These are phyloP conservation scores for Plasmodium vivax DNA, from an alignment of 169 alveolate genomes.

Conservation along the genomic window DNA sequence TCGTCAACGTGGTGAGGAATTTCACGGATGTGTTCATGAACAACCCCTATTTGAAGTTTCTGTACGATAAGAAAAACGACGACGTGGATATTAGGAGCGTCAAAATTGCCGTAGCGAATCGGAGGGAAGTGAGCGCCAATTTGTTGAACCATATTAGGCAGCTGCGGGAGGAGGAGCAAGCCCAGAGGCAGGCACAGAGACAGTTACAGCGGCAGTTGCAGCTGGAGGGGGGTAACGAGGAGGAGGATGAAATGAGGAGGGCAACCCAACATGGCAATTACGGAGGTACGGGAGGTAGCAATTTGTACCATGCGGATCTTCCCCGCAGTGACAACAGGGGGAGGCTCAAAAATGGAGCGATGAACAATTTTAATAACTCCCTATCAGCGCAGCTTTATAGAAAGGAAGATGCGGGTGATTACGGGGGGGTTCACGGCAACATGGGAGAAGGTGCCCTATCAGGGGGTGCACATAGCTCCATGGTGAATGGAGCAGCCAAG, in stretches of 20 bases:
- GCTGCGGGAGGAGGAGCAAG: constrained; percentile 37
- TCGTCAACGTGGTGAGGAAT: constrained; percentile 58
- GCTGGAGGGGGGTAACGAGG: neutral
- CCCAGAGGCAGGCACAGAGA: neutral
- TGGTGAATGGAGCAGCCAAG: neutral
- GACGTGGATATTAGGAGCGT: constrained; percentile 69
- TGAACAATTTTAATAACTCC: neutral
- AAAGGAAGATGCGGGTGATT: neutral
- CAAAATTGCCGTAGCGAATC: constrained; percentile 6
- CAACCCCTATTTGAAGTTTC: constrained; percentile 72
- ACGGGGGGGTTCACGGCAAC: neutral
- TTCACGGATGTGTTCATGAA: constrained; percentile 74
- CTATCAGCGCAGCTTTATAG: neutral
- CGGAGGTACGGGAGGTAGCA: neutral
- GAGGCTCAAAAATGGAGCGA: neutral
- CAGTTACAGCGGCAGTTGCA: neutral
- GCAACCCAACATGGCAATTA: neutral
- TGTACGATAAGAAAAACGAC: constrained; percentile 57
- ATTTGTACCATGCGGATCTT: neutral
- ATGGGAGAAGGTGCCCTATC: neutral
- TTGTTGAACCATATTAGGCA: constrained; percentile 20
- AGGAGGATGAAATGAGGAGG: neutral
- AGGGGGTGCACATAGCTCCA: neutral
- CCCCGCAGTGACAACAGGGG: neutral
- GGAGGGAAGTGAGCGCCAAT: neutral